A percentile compares a stretch with the other conserved stretches of the same genome.
Conservation (phyloP, 495 filamentous ascomycete species). For the Neurospora discreta region DNA sequence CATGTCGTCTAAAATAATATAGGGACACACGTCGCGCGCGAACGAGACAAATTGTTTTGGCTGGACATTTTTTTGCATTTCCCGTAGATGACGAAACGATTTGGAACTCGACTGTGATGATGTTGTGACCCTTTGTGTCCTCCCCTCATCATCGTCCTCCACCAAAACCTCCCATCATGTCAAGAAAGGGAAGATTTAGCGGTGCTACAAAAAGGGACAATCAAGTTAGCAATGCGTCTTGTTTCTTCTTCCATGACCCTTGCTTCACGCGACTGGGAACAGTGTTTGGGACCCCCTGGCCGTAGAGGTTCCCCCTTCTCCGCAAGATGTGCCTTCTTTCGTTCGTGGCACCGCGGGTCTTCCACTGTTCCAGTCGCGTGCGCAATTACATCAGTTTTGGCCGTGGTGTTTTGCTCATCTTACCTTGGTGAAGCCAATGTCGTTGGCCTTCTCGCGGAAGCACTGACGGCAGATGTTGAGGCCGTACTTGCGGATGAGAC, state of each 20-base stretch:
- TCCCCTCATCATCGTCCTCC: conserved; percentile 1
- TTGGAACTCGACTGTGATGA: not conserved
- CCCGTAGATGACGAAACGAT: not conserved
- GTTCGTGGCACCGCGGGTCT: not conserved
- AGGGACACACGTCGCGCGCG: not conserved
- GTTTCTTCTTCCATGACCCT: not conserved
- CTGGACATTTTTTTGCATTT: not conserved
- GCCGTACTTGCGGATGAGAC: conserved; percentile 98
- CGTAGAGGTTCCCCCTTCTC: not conserved
- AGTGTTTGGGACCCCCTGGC: not conserved
- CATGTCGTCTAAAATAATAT: not conserved
- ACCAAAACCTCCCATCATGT: not conserved
- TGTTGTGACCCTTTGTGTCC: not conserved
- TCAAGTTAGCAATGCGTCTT: conserved; percentile 3
- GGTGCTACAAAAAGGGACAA: conserved; percentile 12
- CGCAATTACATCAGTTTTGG: not conserved
- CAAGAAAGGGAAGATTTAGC: conserved; percentile 13
- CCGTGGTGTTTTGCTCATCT: conserved; percentile 11
- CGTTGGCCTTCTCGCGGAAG: conserved; percentile 92
- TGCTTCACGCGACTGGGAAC: not conserved
- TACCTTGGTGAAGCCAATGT: conserved; percentile 98
- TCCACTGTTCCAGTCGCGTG: not conserved
- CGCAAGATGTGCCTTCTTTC: not conserved
- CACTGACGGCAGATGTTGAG: conserved; percentile 99
- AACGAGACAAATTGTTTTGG: not conserved